Evolutionary conservation across 768 basidiomycete genomes (phyloP).

Genomic region (Gymnopilus dilepis): DNA sequence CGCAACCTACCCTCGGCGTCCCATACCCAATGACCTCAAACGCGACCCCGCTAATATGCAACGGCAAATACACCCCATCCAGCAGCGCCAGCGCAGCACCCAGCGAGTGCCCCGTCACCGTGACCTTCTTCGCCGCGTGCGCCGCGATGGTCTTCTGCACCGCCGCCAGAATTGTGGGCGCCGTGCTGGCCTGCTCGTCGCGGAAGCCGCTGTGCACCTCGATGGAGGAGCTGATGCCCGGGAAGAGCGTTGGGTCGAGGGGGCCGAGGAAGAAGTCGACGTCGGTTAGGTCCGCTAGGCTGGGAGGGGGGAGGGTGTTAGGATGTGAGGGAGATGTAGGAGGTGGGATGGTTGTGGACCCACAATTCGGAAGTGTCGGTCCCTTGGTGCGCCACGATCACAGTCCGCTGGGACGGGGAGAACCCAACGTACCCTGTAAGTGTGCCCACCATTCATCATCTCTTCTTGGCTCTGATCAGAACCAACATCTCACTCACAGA

Average conservation of each 20-base stretch:
- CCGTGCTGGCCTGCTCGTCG: conserved; percentile 36
- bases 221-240: conserved; percentile 50
- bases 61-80: conserved; percentile 57
- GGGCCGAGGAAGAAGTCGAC: conserved; percentile 41
- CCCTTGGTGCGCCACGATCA: conserved; percentile 51
- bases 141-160: conserved; percentile 44
- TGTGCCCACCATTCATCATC: no score
- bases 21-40: conserved; percentile 40
- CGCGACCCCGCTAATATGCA: conserved; percentile 45
- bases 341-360: conserved; percentile 8
- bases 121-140: conserved; percentile 42
- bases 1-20: conserved; percentile 45
- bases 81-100: conserved; percentile 58
- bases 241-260: conserved; percentile 56
- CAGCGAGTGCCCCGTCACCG: conserved; percentile 55
- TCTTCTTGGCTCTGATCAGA: not conserved
- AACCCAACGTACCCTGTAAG: conserved; percentile 37
- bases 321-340: not conserved
- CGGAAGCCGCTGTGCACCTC: conserved; percentile 62
- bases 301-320: not conserved
- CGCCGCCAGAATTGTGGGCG: conserved; percentile 45
- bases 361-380: conserved; percentile 44
- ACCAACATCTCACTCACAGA: conserved; percentile 37
- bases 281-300: conserved; percentile 21
- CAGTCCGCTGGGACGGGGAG: conserved; percentile 37